Evolutionary conservation across 2,329 filamentous ascomycete genomes (phyloP).

Genomic region (Microsporum audouinii): DNA sequence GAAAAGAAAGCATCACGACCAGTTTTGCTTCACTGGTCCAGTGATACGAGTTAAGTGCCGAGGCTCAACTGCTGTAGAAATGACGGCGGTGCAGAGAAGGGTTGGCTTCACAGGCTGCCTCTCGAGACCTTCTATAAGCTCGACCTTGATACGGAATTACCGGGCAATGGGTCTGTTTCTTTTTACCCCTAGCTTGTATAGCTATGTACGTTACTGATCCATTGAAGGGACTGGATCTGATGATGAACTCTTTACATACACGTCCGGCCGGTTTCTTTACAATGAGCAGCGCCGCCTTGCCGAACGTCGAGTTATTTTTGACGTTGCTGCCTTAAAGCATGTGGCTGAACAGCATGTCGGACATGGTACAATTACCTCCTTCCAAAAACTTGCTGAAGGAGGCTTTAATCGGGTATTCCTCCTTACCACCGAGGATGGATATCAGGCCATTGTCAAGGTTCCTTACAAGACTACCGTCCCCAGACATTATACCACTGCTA

Average conservation of each 20-base stretch:
- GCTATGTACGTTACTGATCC: background rate
- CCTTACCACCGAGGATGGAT: slow-evolving; percentile 19
- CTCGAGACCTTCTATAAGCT: background rate
- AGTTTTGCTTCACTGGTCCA: too few relatives aligned
- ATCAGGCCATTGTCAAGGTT: slow-evolving; percentile 16
- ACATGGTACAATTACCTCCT: slow-evolving; percentile 8
- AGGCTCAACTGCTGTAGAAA: background rate
- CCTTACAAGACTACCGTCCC: slow-evolving; percentile 17
- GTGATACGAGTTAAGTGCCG: too few relatives aligned
- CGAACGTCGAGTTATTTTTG: slow-evolving; percentile 10
- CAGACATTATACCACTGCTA: slow-evolving; percentile 17
- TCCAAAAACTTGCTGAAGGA: slow-evolving; percentile 18
- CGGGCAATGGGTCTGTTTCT: background rate
- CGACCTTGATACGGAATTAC: background rate
- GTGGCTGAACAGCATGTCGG: slow-evolving; percentile 1
- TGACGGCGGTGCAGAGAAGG: background rate
- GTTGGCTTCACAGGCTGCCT: background rate
- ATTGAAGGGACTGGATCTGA: background rate
- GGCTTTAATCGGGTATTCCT: slow-evolving; percentile 19
- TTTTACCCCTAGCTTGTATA: background rate
- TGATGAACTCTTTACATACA: slow-evolving; percentile 10
- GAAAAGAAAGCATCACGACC: too few relatives aligned
- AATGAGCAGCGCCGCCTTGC: slow-evolving; percentile 10
- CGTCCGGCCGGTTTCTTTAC: slow-evolving; percentile 13
- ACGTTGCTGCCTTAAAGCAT: slow-evolving; percentile 8